Evolutionary conservation across 2,329 filamentous ascomycete species (phyloP).

Genomic region (Leptodontidium sp.): DNA sequence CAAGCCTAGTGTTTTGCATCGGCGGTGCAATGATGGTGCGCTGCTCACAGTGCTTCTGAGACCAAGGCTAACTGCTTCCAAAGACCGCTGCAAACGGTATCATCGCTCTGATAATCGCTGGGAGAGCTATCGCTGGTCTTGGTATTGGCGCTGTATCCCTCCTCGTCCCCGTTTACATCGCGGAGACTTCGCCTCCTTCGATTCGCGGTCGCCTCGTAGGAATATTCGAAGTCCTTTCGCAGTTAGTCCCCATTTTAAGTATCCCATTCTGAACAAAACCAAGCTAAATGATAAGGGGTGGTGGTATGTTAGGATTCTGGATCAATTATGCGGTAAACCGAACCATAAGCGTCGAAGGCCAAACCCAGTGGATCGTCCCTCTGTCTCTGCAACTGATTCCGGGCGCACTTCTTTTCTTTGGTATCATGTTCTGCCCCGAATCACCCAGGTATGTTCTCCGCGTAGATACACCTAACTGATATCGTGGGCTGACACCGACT

Average conservation of each 20-base stretch:
- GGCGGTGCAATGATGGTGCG: conserved; percentile 33
- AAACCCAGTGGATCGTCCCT: conserved; percentile 51
- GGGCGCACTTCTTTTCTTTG: conserved; percentile 42
- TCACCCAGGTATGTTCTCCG: conserved; percentile 39
- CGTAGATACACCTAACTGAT: not conserved
- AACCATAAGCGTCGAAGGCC: conserved; percentile 44
- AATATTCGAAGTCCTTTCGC: conserved; percentile 51
- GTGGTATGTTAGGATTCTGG: conserved; percentile 53
- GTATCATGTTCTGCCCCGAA: conserved; percentile 42
- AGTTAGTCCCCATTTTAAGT: conserved; percentile 48
- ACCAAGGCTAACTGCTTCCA: not conserved
- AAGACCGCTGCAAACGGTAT: conserved; percentile 38
- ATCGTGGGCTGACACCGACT: not conserved
- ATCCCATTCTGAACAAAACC: conserved; percentile 25
- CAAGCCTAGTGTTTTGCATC: conserved; percentile 48
- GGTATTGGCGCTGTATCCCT: conserved; percentile 63
- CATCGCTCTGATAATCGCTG: conserved; percentile 52
- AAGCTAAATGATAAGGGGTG: conserved; percentile 49
- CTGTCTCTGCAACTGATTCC: conserved; percentile 53
- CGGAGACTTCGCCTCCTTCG: conserved; percentile 52
- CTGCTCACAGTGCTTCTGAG: not conserved
- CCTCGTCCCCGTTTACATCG: conserved; percentile 52
- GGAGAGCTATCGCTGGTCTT: conserved; percentile 67
- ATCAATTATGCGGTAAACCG: conserved; percentile 52
- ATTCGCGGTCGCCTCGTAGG: conserved; percentile 52